Evolutionary conservation across 768 basidiomycete genomes (phyloP).

Genomic region (Leccinellum albellum): DNA sequence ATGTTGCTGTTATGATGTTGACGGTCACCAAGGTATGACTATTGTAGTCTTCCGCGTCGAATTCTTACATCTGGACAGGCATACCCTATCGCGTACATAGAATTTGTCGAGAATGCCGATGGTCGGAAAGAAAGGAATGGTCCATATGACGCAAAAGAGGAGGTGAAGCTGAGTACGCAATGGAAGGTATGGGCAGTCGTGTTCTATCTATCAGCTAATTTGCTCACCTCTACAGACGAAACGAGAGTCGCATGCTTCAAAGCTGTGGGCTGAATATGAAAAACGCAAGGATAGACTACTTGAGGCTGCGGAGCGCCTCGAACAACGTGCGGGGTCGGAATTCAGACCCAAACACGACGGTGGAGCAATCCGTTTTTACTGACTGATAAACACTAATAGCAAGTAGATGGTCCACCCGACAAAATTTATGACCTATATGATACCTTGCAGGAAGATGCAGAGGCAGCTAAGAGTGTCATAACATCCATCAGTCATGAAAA

Average conservation of each 20-base stretch:
- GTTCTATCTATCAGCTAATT: background rate
- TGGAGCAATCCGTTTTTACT: conserved; percentile 13
- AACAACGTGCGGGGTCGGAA: conserved; percentile 49
- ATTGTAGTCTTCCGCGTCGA: background rate
- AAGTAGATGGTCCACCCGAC: conserved; percentile 35
- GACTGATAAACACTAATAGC: background rate
- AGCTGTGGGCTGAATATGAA: conserved; percentile 55
- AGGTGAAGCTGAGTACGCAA: conserved; percentile 49
- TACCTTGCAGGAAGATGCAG: conserved; percentile 53
- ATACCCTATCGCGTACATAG: conserved; percentile 78
- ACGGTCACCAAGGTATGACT: conserved; percentile 57
- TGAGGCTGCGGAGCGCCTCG: conserved; percentile 63
- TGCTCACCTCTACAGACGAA: conserved; percentile 41
- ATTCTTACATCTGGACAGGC: conserved; percentile 35
- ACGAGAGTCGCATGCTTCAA: conserved; percentile 55
- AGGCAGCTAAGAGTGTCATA: conserved; percentile 42
- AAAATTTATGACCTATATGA: conserved; percentile 57
- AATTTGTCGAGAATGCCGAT: conserved; percentile 50
- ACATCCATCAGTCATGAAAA: conserved; percentile 39
- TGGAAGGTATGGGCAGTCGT: conserved; percentile 60
- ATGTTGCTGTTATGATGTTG: conserved; percentile 70
- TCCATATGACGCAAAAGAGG: conserved; percentile 69
- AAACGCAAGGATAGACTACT: conserved; percentile 51
- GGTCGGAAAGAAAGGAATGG: conserved; percentile 52
- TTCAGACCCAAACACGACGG: conserved; percentile 43